These are phyloP conservation scores for Wickerhamiella siamensis DNA, from an alignment of 805 yeast species.

Conservation along the genomic window DNA sequence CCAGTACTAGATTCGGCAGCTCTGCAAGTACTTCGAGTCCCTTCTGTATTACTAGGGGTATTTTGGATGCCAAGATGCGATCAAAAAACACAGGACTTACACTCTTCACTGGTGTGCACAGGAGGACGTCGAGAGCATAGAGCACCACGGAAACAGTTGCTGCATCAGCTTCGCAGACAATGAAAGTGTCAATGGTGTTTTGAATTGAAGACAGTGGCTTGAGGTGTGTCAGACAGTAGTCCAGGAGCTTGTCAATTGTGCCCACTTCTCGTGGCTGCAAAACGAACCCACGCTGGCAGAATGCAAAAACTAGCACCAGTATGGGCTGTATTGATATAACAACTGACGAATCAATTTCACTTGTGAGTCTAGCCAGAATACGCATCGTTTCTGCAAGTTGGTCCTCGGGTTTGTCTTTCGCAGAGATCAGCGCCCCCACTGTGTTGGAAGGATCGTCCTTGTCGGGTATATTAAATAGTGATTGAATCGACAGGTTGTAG, in stretches of 20 bases:
- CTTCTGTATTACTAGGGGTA: constrained; percentile 6
- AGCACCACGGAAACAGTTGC: constrained; percentile 5
- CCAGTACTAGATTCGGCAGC: constrained; percentile 4
- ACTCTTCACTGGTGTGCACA: background rate
- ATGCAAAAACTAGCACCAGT: constrained; percentile 9
- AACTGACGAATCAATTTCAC: background rate
- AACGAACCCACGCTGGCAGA: background rate
- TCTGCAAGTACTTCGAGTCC: constrained; percentile 8
- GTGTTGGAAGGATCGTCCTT: background rate
- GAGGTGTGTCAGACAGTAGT: constrained; percentile 3
- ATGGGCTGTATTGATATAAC: constrained; percentile 1
- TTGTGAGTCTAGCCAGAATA: no score
- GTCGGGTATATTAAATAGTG: background rate
- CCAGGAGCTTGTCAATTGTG: background rate
- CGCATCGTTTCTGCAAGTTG: background rate
- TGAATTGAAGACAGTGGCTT: constrained; percentile 8
- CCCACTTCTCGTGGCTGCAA: background rate
- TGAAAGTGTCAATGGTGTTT: constrained; percentile 1
- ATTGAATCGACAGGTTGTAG: background rate
- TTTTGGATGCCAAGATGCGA: constrained; percentile 4
- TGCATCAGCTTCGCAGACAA: constrained; percentile 1
- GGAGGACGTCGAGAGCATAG: constrained; percentile 11
- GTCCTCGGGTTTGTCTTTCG: background rate
- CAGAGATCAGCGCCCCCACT: background rate
- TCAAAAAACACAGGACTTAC: constrained; percentile 2